Conservation (phyloP, 208 protist species). For the Eutreptiella sp. region DNA sequence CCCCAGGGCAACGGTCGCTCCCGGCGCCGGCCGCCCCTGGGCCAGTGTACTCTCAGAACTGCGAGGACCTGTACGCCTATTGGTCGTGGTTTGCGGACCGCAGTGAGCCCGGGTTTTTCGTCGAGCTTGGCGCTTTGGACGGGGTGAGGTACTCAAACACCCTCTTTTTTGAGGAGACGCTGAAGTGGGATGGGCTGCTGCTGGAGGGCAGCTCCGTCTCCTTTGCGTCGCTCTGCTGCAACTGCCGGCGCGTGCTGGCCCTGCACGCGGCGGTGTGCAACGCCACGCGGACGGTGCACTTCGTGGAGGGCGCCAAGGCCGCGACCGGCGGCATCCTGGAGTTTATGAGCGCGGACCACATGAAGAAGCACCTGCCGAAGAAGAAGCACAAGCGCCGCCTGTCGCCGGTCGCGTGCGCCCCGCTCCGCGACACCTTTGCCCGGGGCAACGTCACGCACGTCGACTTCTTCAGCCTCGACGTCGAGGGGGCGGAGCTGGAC, state of each 20-base stretch:
- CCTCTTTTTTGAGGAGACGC: not conserved
- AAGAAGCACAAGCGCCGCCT: not conserved
- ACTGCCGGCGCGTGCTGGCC: not conserved
- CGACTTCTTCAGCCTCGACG: slow-evolving; percentile 4
- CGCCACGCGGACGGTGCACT: not conserved
- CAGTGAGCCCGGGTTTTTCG: slow-evolving; percentile 6
- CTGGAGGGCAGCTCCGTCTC: not conserved
- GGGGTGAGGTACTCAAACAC: not conserved
- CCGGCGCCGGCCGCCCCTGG: too few species aligned
- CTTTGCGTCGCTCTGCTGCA: not conserved
- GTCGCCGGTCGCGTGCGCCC: not conserved
- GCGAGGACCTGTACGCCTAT: too few species aligned
- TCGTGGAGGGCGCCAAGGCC: not conserved
- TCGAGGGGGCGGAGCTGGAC: slow-evolving; percentile 12
- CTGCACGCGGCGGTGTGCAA: not conserved
- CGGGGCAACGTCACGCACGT: not conserved
- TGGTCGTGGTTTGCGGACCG: too few species aligned
- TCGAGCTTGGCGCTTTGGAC: slow-evolving; percentile 14
- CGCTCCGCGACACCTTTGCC: not conserved
- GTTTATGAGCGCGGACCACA: not conserved
- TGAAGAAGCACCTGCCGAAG: not conserved
- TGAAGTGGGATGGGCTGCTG: not conserved
- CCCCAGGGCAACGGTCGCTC: too few species aligned
- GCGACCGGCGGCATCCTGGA: slow-evolving; percentile 6
- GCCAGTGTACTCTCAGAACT: too few species aligned